These are phyloP conservation scores for Metschnikowia bowlesiae DNA, from an alignment of 805 yeast genomes.

Conservation along the genomic window DNA sequence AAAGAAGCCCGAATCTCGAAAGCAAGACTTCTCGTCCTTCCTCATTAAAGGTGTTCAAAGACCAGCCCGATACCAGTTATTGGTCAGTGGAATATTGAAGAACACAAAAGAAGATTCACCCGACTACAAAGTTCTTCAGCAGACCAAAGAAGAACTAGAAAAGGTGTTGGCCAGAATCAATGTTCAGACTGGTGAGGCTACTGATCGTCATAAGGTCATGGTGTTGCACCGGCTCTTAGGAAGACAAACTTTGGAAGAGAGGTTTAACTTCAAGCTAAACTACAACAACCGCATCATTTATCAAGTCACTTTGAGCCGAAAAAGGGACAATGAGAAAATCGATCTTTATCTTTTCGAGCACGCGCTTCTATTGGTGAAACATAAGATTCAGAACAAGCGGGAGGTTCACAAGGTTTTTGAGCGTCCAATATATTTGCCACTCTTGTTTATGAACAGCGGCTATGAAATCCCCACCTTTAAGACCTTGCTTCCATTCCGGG, in stretches of 20 bases:
- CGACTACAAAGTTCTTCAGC: constrained; percentile 63
- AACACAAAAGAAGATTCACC: constrained; percentile 72
- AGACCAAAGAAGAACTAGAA: constrained; percentile 71
- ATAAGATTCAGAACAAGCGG: constrained; percentile 80
- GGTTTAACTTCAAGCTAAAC: constrained; percentile 77
- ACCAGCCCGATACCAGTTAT: constrained; percentile 88
- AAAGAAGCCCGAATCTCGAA: constrained; percentile 76
- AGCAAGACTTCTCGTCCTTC: constrained; percentile 88
- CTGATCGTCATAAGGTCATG: constrained; percentile 86
- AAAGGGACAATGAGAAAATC: constrained; percentile 73
- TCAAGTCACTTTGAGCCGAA: constrained; percentile 66
- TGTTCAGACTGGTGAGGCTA: constrained; percentile 87
- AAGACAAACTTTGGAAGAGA: constrained; percentile 79
- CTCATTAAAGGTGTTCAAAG: constrained; percentile 93
- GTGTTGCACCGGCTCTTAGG: constrained; percentile 52
- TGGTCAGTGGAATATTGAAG: constrained; percentile 78
- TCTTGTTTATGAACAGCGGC: constrained; percentile 67
- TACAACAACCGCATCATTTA: constrained; percentile 79
- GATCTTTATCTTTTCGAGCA: constrained; percentile 88
- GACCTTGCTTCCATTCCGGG: constrained; percentile 34
- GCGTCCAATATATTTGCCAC: constrained; percentile 78
- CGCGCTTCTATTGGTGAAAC: constrained; percentile 77
- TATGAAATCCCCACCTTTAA: constrained; percentile 70
- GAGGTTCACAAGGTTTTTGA: constrained; percentile 90
- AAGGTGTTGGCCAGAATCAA: constrained; percentile 75